Evolutionary conservation across 306 rosid genomes (phyloP), one percentile per base, ranked within the genome.

Genomic region (Castanea sativa): DNA sequence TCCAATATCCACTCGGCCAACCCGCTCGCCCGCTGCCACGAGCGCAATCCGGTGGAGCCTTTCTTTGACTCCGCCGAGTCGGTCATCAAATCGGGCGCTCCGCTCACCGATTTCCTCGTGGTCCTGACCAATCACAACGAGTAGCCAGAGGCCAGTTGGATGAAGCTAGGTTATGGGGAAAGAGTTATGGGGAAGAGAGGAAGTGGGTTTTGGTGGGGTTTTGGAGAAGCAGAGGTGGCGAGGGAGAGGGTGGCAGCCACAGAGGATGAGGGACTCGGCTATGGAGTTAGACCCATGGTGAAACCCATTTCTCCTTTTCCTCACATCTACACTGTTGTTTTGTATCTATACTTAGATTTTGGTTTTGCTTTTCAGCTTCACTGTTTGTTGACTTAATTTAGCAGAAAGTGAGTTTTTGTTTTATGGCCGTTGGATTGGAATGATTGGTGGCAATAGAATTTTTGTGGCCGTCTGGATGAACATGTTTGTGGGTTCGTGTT

Each of bases 211-310:
- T 0, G 70, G 82, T 2, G 97, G 96, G 64, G 99, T 93, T 71
- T 57, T 73, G 49, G 98, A 77, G 81, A 95, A 95, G 78, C 99
- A 95, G 1, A 98, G 79, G 3, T 98, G 98, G 77, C 99, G 97
- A 25, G 99, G 99, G 79, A 95, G 99, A 0, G 99, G 99, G 82
- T 93, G 99, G 81, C 98, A 95, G 23, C 99, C 99, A 13, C 90
- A 93, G 33, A 95, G 92, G 53, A 85, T 87, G 12, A 95, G 88
- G 10, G 94, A 27, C 45, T 93, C 98, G 0, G 91, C 93, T 27
- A 88, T 35, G 25, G 30, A 55, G 73, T 89, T 96, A 3, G 80
- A 27, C 90, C 89, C 99, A 95, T 95, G 11, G 96, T 87, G 80
- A 86, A 87, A 75, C 94, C 94, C 99, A 95, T 94, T 55, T 78